Evolutionary conservation across 2,329 filamentous ascomycete genomes (phyloP).

Genomic region (Nemania bipapillata): DNA sequence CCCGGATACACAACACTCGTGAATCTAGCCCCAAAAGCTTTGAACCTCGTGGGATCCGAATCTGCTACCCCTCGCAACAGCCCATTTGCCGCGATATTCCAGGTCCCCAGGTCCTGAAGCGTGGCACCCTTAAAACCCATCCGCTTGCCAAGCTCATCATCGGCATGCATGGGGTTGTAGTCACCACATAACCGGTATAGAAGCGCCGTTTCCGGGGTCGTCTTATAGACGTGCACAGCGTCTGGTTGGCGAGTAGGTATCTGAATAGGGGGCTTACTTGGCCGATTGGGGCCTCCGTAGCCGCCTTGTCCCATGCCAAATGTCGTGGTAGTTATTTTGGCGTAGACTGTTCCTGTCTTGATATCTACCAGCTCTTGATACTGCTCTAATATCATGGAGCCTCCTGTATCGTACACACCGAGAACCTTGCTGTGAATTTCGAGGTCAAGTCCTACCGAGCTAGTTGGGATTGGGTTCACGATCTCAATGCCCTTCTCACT

Average conservation of each 20-base stretch:
- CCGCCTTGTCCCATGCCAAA: constrained; percentile 61
- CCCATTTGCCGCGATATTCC: constrained; percentile 60
- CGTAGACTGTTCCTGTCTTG: constrained; percentile 54
- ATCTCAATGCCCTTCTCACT: constrained; percentile 38
- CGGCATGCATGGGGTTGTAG: constrained; percentile 56
- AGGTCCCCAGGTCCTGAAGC: constrained; percentile 60
- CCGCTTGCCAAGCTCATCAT: constrained; percentile 33
- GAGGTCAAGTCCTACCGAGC: constrained; percentile 34
- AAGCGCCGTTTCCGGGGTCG: constrained; percentile 54
- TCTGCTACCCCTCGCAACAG: constrained; percentile 55
- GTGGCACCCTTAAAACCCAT: constrained; percentile 60
- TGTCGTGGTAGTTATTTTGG: constrained; percentile 54
- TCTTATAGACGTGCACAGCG: constrained; percentile 53
- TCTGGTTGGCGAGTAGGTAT: constrained; percentile 52
- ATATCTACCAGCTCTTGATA: constrained; percentile 55
- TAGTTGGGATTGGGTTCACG: constrained; percentile 31
- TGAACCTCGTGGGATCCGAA: constrained; percentile 56
- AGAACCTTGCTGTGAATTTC: constrained; percentile 56
- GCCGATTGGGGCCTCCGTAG: constrained; percentile 57
- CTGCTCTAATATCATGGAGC: constrained; percentile 57
- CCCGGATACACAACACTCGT: constrained; percentile 60
- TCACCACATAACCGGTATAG: constrained; percentile 61
- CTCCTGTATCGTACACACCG: constrained; percentile 60
- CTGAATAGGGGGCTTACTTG: constrained; percentile 51
- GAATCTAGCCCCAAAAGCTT: constrained; percentile 59